These are phyloP conservation scores for Microcera coccophila DNA, from an alignment of 2,329 filamentous ascomycete species.

Conservation along the genomic window DNA sequence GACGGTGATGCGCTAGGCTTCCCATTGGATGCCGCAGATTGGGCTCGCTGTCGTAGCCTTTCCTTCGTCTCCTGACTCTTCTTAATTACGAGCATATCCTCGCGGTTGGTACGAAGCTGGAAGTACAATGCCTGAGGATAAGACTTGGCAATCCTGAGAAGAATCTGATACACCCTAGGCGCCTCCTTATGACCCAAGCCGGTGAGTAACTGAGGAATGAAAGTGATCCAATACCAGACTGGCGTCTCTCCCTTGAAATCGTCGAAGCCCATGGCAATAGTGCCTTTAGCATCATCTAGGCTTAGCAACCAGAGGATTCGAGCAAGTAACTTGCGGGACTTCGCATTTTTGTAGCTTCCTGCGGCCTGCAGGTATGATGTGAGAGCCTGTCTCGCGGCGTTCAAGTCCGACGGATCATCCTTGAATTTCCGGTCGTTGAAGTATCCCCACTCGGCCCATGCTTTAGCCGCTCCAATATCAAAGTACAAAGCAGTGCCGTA, in stretches of 20 bases:
- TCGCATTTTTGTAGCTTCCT: constrained; percentile 93
- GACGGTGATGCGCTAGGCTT: constrained; percentile 47
- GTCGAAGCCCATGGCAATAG: constrained; percentile 81
- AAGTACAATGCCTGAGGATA: constrained; percentile 97
- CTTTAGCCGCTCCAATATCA: constrained; percentile 91
- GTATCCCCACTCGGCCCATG: constrained; percentile 98
- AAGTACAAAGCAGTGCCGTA: constrained; percentile 95
- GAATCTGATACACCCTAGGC: constrained; percentile 75
- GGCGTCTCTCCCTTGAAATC: constrained; percentile 97
- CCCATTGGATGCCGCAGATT: constrained; percentile 41
- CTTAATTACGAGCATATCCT: constrained; percentile 90
- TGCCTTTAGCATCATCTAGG: constrained; percentile 81
- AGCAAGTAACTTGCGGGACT: constrained; percentile 88
- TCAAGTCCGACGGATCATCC: constrained; percentile 76
- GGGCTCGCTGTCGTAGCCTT: constrained; percentile 50
- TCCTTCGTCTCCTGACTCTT: constrained; percentile 79
- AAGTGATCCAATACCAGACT: constrained; percentile 99
- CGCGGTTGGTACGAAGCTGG: constrained; percentile 84
- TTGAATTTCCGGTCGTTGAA: constrained; percentile 98
- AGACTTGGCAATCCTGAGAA: constrained; percentile 90
- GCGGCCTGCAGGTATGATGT: constrained; percentile 96
- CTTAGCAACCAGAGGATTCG: constrained; percentile 94
- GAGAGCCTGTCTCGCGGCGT: constrained; percentile 82
- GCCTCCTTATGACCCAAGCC: constrained; percentile 91
- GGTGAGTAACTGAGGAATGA: constrained; percentile 92